These are phyloP conservation scores for Podosphaera xanthii DNA, from an alignment of 2,329 filamentous ascomycete species.

Conservation along the genomic window DNA sequence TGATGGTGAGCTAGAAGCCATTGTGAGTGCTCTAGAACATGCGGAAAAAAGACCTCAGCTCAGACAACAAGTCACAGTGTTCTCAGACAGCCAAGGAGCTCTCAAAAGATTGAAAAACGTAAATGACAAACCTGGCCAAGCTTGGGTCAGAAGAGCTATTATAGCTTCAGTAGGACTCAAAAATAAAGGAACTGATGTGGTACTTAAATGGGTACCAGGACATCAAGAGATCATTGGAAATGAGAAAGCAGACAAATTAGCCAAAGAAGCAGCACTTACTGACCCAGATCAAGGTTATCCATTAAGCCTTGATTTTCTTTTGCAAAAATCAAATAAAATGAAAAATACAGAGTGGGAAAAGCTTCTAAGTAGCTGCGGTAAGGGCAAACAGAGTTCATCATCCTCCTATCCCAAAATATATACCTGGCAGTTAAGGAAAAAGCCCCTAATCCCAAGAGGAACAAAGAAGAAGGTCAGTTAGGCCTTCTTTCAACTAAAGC, in stretches of 20 bases:
- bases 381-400: background rate
- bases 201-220: background rate
- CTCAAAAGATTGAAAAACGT: background rate
- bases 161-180: background rate
- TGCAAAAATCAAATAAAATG: background rate
- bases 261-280: background rate
- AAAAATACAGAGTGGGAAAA: background rate
- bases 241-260: background rate
- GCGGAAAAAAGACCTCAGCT: background rate
- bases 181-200: background rate
- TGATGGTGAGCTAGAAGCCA: background rate
- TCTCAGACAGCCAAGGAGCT: background rate
- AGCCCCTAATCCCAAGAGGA: background rate
- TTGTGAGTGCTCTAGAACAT: background rate
- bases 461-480: background rate
- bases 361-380: background rate
- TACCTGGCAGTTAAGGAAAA: conserved; percentile 21
- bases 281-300: background rate
- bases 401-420: conserved; percentile 31
- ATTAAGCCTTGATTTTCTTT: background rate
- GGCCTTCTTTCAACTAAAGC: background rate
- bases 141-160: background rate
- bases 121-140: background rate
- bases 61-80: background rate
- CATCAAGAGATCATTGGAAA: background rate